These are phyloP conservation scores for Colletotrichum sp. DNA, from an alignment of 2,329 filamentous ascomycete genomes.

Conservation along the genomic window DNA sequence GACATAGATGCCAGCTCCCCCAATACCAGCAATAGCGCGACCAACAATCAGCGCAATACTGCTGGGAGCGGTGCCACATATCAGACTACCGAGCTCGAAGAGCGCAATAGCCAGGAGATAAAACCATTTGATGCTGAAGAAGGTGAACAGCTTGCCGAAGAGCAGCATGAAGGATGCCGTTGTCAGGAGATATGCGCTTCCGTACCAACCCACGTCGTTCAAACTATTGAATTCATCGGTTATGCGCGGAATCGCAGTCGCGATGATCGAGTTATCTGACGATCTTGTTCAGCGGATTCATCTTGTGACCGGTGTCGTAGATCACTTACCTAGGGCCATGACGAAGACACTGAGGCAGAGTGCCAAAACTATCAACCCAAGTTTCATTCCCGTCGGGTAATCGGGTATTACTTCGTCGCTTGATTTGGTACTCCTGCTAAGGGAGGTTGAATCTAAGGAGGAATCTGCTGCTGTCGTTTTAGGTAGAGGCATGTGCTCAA, in stretches of 20 bases:
- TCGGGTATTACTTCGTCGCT: not conserved
- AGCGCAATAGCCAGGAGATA: constrained; percentile 41
- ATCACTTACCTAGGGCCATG: constrained; percentile 39
- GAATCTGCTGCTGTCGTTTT: not conserved
- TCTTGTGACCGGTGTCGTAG: not conserved
- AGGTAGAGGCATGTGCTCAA: not conserved
- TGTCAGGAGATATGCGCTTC: constrained; percentile 47
- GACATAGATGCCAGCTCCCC: constrained; percentile 51
- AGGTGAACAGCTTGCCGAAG: constrained; percentile 49
- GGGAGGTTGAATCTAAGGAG: not conserved
- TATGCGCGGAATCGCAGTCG: constrained; percentile 49
- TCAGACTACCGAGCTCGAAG: constrained; percentile 48
- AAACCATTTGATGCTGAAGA: constrained; percentile 46
- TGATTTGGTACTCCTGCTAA: not conserved
- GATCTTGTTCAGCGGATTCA: not conserved
- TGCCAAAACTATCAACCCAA: constrained; percentile 39
- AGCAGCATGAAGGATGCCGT: constrained; percentile 43
- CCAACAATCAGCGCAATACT: constrained; percentile 38
- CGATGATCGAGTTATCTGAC: constrained; percentile 45
- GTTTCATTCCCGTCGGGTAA: constrained; percentile 25
- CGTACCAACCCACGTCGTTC: constrained; percentile 56
- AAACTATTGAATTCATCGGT: constrained; percentile 47
- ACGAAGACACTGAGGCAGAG: constrained; percentile 44
- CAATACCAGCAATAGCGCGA: constrained; percentile 39
- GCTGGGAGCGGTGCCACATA: constrained; percentile 40